Base-by-base conservation (phyloP, 2,329 filamentous ascomycete species). In the Exophiala sideris region DNA sequence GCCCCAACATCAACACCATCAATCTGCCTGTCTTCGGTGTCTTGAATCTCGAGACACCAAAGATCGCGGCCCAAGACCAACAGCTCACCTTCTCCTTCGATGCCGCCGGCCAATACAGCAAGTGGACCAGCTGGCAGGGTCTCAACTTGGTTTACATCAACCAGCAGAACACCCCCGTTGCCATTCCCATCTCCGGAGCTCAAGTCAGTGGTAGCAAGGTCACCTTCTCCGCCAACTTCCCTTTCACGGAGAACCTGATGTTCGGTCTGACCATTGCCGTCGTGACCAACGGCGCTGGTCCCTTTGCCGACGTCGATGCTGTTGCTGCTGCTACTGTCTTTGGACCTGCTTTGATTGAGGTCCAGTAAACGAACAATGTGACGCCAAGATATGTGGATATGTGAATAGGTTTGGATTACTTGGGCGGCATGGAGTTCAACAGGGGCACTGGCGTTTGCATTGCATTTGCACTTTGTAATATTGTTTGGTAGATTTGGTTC, bases 1-100 rank as follows among this genome's bases (percentile, higher is more conserved):
- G 86, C 70, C 61, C 61, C 21, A 75, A 79, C 34, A 60, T 78
- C 50, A 61, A 72, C 35, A 66, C 73, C 34, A 81, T 85, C 62
- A 64, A 71, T 1, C 71, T 88, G n/a, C 54, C 57, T 24, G 48
- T 61, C 55, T 68, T 81, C 48, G 58, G 72, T 24, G 65, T 79
- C 2, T 64, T 68, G 48, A 70, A 81, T 60, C 45, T 61, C 39
- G 38, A 48, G 11, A 62, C 59, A 21, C 62, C 73, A 5, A 40
- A 44, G 20, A 41, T 52, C 44, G 41, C 48, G 10, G 45, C 61
- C 39, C 49, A 60, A 32, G 59, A 63, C 48, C 78, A 79, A 66
- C 73, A 67, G 2, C 67, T 86, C 8, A 67, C 69, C 5, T 85
- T 87, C 67, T 72, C 67, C 3, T 72, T 71, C 40, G 54, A 63